Base-by-base conservation (phyloP, 768 basidiomycete genomes). In the Russula griseocarnosa region DNA sequence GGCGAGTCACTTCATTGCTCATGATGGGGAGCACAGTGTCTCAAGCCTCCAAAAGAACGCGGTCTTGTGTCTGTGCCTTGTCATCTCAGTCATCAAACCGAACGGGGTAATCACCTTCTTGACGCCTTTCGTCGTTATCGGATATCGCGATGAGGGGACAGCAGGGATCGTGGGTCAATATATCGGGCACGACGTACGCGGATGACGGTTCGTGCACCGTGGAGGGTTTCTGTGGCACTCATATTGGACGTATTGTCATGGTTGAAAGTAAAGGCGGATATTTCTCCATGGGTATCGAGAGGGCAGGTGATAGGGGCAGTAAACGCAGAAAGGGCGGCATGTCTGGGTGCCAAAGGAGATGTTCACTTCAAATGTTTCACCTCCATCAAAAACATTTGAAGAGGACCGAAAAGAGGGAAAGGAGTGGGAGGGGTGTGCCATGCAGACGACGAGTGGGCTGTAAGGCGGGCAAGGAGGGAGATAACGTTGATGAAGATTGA, bases 391-490 rank as follows among this genome's bases (percentile, higher is more conserved):
- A n/a, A n/a, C n/a, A n/a, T n/a, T n/a, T n/a, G 76, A 28, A 96
- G 78, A 1, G 94, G 93, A 0, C 90, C 90, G 72, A 98, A 96
- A 8, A 96, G 82, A 16, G 92, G 85, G 1, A 94, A 92, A 42
- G 98, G 83, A 1, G 92, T 86, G n/a, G 91, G 89, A 0, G 94
- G 94, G 0, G 94, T 95, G 69, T 96, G 90, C 2, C 96, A 94
- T 13, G 92, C 94, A 10, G 83, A 80, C 22, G 87, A 81, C 32
- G 89, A 88, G 73, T 97, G 86, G 1, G 94, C 92, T 0, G 89
- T 86, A 66, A 98, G 82, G 36, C 88, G 85, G 4, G 87, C 83
- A 52, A 96, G 80, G 47, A 98, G 85, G 24, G 86, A 82, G 67
- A 98, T 82, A 3, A 96, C 76, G 2, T 88, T 84, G 66, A 83